Evolutionary conservation across 2,329 filamentous ascomycete genomes (phyloP), one percentile per base, ranked within the genome.

Genomic region (Amphichorda felina): DNA sequence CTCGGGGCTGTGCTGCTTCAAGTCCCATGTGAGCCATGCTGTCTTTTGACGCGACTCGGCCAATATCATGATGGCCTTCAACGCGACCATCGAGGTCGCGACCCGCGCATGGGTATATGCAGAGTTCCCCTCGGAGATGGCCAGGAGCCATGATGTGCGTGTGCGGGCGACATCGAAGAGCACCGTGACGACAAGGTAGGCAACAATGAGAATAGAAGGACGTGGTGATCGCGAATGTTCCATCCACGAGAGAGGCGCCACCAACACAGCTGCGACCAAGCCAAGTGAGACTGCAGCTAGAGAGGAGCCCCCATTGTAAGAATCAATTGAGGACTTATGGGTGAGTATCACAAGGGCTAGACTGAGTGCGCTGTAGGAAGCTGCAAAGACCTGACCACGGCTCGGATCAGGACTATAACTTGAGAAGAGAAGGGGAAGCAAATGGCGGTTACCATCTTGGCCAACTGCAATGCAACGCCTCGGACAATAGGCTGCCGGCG

Each of bases 111-210:
- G 54, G 5, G 28, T 18, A 15, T 15, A 55, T 57, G 48, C 40
- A 11, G 26, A 29, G 3, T 38, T 37, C 3, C 38, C 17, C 5
- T 38, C 33, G 6, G 31, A 44, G 8, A 30, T 24, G 33, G 44
- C 45, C 30, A 48, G 40, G 22, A 69, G 49, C 53, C 60, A 69
- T 3, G 61, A 40, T 0, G 65, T 68, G 8, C 68, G 52, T 0
- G 51, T 48, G 38, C 61, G 60, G 0, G 55, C 54, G 3, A 56
- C 44, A 26, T 71, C 68, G 17, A 69, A 53, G 2, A 70, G 43
- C 0, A 64, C 41, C 2, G 61, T 61, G 3, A 67, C 26, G 8
- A 60, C 41, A 4, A 70, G 40, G 34, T 61, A 70, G 9, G 45
- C 40, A 13, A 46, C 56, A 10, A 71, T 45, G 3, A 70, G 35